Evolutionary conservation across 163 green algal species (phyloP), one percentile per base, ranked within the genome.

Genomic region (Prototheca stagnorum): DNA sequence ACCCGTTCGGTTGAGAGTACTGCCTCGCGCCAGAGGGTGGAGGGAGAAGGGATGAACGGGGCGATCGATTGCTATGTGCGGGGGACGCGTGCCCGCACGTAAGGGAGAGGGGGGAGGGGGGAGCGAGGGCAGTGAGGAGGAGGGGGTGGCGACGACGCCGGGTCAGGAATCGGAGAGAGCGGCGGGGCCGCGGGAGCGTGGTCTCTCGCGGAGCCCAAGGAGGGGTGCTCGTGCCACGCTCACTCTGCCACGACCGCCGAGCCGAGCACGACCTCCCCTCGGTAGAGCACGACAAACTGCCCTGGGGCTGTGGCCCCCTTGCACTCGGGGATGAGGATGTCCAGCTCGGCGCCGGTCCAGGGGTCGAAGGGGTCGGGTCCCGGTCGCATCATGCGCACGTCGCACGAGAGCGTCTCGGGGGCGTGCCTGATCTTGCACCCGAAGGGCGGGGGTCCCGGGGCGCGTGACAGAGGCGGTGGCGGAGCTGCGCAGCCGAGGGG

Each of bases 281-380:
- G 67, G 55, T 99, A 99, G n/a, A 99, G 90, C 25, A 95, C 90
- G 0, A 81, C 86, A 62, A 86, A 96, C 66, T 99, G 90, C 24
- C 90, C 90, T 12, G 81, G 52, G 7, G 89, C 89, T 35, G 97
- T 58, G 8, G 89, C 90, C 67, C 97, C 87, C 54, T 99, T 89
- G 50, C 83, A 67, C 11, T 58, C 65, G 11, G 75, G 63, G 44
- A 93, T 54, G 39, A 53, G 28, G 19, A 94, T 68, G 21, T 6
- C 31, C 4, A 37, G 49, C 25, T 39, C 23, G 35, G 34, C 29
- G 25, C 42, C 24, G 22, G 50, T 45, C 36, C 49, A 37, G n/a
- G 35, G 4, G 37, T 3, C 9, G 19, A 54, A 37, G 33, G 28
- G 14, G 12, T n/a, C n/a, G n/a, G n/a, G n/a, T n/a, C n/a, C n/a